Base-by-base conservation (phyloP, 2,329 filamentous ascomycete genomes). In the Sordariomycetes sp. region DNA sequence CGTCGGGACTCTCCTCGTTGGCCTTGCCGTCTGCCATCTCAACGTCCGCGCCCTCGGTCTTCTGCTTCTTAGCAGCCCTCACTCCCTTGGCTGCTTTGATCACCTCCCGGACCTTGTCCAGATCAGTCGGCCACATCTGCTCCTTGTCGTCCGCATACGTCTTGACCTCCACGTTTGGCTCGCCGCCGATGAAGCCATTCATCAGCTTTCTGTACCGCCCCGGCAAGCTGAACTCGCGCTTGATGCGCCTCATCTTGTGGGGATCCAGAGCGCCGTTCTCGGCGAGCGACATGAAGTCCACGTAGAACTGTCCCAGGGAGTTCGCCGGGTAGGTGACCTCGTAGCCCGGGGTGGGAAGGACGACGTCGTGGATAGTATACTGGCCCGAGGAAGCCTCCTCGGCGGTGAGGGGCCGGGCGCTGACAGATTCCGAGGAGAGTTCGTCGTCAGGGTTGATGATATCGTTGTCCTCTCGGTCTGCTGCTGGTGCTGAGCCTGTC, bases 331-430 rank as follows among this genome's bases (percentile, higher is more conserved):
- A 98, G 23, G 84, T 58, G 25, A 96, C 75, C 46, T 94, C 87
- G 61, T 79, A 95, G 14, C 92, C 92, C 0, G 92, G 92, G n/a
- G 83, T 79, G 4, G 93, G 90, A 3, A 98, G 70, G 10, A 98
- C 88, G 41, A 96, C 54, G 51, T 98, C 92, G 50, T 84, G 86
- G 46, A 98, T 82, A 24, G 70, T 76, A 58, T 82, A 95, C 38
- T 72, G 69, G 9, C 86, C 86, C 42, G 77, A 84, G 18, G 70
- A 68, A 3, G 78, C 84, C 54, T 98, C 92, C n/a, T 81, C 78
- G 5, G 75, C 75, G 3, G 78, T 82, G 11, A 98, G 64, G 0
- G 79, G 59, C 11, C 86, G 79, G 2, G 86, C 88, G 23, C 82
- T 42, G 31, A 70, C 54, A 29, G 62, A 62, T 15, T 51, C 48